Evolutionary conservation across 164 flowering plant species (phyloP).

Genomic region (Macadamia tetraphylla): DNA sequence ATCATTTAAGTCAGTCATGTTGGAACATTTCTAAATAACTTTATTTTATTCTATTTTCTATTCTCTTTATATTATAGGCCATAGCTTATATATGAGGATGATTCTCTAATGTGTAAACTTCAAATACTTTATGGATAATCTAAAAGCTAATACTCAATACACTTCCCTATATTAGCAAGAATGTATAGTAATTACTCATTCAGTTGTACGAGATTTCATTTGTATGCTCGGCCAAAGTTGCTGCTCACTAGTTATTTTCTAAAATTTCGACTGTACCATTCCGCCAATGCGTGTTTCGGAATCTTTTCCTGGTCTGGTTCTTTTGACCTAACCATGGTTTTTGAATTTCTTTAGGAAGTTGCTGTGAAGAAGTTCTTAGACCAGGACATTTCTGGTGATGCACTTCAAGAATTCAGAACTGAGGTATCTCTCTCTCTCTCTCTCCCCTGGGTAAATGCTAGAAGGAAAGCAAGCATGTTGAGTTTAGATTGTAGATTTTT

Average conservation of each 20-base stretch:
- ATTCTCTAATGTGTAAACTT: neutral
- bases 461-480: too few species aligned
- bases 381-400: constrained; percentile 80
- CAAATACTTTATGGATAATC: neutral
- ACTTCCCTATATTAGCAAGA: too few species aligned
- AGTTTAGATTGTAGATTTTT: too few species aligned
- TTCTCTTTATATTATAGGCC: neutral
- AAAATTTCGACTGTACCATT: too few species aligned
- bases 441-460: too few species aligned
- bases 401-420: constrained; percentile 86
- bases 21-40: neutral
- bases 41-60: neutral
- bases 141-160: too few species aligned
- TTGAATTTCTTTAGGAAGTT: constrained; percentile 60
- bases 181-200: neutral
- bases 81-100: neutral
- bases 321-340: neutral
- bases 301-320: neutral
- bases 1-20: neutral
- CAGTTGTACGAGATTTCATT: neutral
- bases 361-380: constrained; percentile 93
- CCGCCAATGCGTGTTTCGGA: too few species aligned
- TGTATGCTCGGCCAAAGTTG: neutral
- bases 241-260: too few species aligned
- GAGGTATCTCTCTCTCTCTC: constrained; percentile 46